Evolutionary conservation across 1,284 basidiomycete genomes (phyloP).

Genomic region (Takashimella koratensis): DNA sequence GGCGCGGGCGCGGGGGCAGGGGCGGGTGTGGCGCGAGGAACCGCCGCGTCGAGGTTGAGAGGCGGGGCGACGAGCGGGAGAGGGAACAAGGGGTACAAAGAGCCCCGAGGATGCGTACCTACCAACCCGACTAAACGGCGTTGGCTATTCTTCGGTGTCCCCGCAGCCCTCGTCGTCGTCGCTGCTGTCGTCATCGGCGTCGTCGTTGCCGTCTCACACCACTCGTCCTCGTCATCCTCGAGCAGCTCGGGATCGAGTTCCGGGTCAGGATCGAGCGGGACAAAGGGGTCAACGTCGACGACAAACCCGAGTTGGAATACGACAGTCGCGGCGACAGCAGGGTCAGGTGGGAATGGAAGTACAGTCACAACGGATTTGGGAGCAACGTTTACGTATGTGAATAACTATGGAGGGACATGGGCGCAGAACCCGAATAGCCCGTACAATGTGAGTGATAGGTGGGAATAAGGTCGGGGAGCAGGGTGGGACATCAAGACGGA

Average conservation of each 20-base stretch:
- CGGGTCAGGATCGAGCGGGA: slow-evolving; percentile 3
- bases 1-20: not conserved
- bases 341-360: slow-evolving; percentile 26
- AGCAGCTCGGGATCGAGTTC: not conserved
- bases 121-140: slow-evolving; percentile 21
- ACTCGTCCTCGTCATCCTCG: not conserved
- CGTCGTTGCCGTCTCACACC: slow-evolving; percentile 17
- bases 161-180: slow-evolving; percentile 29
- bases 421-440: slow-evolving; percentile 67
- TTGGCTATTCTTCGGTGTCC: slow-evolving; percentile 37
- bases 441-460: slow-evolving; percentile 31
- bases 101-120: slow-evolving; percentile 8
- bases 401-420: slow-evolving; percentile 74
- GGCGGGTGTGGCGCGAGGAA: not conserved
- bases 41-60: not conserved
- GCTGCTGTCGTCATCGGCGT: slow-evolving; percentile 37
- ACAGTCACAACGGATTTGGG: slow-evolving; percentile 57
- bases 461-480: no score
- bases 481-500: slow-evolving; percentile 26
- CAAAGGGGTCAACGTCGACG: slow-evolving; percentile 3
- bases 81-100: not conserved
- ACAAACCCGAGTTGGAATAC: not conserved
- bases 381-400: slow-evolving; percentile 64
- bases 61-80: not conserved
- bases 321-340: slow-evolving; percentile 11